Base-by-base conservation (phyloP, 768 basidiomycete genomes). In the Tulasnella sp. region DNA sequence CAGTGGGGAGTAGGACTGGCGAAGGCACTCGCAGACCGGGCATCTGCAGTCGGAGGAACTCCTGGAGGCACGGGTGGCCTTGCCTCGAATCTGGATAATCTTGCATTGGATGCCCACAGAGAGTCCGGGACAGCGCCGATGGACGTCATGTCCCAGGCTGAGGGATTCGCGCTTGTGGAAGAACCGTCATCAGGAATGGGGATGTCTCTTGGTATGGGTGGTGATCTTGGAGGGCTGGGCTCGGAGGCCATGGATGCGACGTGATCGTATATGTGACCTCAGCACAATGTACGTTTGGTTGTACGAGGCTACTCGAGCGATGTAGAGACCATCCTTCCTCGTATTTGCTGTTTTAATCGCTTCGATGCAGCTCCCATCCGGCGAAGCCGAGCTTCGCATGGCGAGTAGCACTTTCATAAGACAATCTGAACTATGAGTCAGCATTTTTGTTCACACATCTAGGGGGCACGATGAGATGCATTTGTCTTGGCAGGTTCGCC, bases 1-100 rank as follows among this genome's bases (percentile, higher is more conserved):
- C 40, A 72, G 36, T 64, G 62, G 71, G 71, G 34, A 26, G 62
- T 64, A 6, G 62, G 62, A 17, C 71, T 72, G 8, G 71, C 71
- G 16, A 72, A 26, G 29, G 37, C 36, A 17, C 37, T 65, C 14
- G 26, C 44, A 11, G 71, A 72, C 32, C 36, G 63, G 26, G 71
- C n/a, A 4, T 14, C 22, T 1, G 69, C 32, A 12, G 12, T 34
- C 0, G 42, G 42, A 34, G 32, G 41, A 14, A 36, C 69, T 14
- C 35, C 34, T 11, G 41, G 52, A 36, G 44, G 44, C 34, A 36
- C 35, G 6, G 47, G 35, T 26, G 32, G 32, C 35, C 42, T 26
- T 12, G 16, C 36, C n/a, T 44, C 42, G 37, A 52, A 40, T 22
- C 32, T 70, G 4, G 42, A 40, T n/a, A 65, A 65, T 34, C 44